Evolutionary conservation across 306 rosid genomes (phyloP).

Genomic region (Prunus armeniaca): DNA sequence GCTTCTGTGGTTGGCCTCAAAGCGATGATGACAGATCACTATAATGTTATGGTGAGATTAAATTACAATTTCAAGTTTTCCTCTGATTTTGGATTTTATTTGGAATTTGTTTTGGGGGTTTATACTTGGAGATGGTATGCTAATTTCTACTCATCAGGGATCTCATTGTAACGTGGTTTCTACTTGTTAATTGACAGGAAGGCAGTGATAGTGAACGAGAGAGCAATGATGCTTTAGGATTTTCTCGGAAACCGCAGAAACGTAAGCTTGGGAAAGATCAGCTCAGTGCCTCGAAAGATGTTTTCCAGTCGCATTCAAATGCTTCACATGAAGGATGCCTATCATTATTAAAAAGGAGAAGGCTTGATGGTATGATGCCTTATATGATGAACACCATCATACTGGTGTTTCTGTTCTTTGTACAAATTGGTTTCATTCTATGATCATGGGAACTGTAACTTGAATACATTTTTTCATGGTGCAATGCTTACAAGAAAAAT

Average conservation of each 20-base stretch:
- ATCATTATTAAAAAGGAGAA: conserved; percentile 53
- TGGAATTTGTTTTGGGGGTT: not conserved
- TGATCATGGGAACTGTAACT: not conserved
- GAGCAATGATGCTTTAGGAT: conserved; percentile 51
- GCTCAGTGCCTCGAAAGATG: conserved; percentile 39
- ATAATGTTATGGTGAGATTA: conserved; percentile 65
- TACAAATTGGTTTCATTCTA: not conserved
- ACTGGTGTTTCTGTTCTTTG: not conserved
- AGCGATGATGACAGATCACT: conserved; percentile 88
- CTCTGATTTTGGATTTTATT: not conserved
- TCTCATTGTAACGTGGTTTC: conserved; percentile 22
- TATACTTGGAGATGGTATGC: not conserved
- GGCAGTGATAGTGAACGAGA: conserved; percentile 70
- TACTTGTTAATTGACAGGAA: conserved; percentile 44
- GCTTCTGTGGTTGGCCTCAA: conserved; percentile 83
- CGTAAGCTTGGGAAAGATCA: conserved; percentile 52
- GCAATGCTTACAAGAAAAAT: not conserved
- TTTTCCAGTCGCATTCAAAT: conserved; percentile 44
- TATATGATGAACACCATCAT: not conserved
- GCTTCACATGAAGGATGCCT: conserved; percentile 59
- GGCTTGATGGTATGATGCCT: conserved; percentile 53
- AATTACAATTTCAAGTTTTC: conserved; percentile 3
- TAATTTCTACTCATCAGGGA: not conserved
- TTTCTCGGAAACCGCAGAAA: conserved; percentile 43
- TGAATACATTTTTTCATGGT: not conserved